Base-by-base conservation (phyloP, 2,329 filamentous ascomycete genomes). In the Arthrobotrys sinensis region DNA sequence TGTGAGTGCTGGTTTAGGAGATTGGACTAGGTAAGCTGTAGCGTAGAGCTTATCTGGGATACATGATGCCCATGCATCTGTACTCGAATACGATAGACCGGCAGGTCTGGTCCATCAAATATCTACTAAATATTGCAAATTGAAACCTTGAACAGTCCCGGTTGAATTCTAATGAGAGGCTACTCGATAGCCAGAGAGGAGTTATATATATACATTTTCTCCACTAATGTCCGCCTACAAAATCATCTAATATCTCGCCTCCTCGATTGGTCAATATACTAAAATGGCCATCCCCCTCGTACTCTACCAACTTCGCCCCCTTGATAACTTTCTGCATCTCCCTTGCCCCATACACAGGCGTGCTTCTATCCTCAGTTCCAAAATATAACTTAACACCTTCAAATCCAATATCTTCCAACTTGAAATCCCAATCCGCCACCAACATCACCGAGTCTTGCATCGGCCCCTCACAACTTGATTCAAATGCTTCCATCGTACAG, bases 321-420 rank as follows among this genome's bases (percentile, higher is more conserved):
- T 83, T 84, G 32, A 86, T 60, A 10, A 80, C 80, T 34, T 84
- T 81, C 0, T 84, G 83, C 81, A 86, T 83, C 63, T 83, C 84
- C 12, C 83, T 81, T 5, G 84, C 81, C 14, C 85, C 81, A 14
- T 79, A 68, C 2, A 84, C 70, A 36, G 46, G 84, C 3, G 73
- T 82, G 76, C 79, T 85, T 43, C 21, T 82, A 72, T 80, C 83
- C 53, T 71, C 82, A 36, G 53, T 83, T 55, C 77, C 83, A 76
- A 82, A 82, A 81, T 82, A 83, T 10, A 84, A 80, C 12, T 77
- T 72, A 6, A 83, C 71, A n/a, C 79, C 75, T 45, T 81, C 67
- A 45, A 81, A 83, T 10, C 43, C 63, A 2, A 82, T 80, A 38
- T 83, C 80, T 40, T 82, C 80, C 36, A 83, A 81, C 2, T 75